Evolutionary conservation across 2,329 filamentous ascomycete genomes (phyloP).

Genomic region (Fusarium nurragi): DNA sequence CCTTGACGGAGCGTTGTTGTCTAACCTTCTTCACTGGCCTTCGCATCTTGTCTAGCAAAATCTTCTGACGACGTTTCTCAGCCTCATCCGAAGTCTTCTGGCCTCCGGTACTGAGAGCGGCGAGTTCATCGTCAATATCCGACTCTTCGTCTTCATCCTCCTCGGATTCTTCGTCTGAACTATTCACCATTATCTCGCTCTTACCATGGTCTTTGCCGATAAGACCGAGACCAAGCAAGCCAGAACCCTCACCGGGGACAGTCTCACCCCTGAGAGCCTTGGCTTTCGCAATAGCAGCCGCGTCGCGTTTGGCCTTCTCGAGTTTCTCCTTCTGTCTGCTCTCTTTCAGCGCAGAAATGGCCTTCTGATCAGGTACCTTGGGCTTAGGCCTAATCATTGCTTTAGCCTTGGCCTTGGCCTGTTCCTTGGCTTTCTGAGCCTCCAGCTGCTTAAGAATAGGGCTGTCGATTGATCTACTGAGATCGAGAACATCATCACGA

Average conservation of each 20-base stretch:
- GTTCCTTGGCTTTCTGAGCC: constrained; percentile 49
- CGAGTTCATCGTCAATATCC: constrained; percentile 62
- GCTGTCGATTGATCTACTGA: constrained; percentile 59
- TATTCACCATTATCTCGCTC: constrained; percentile 91
- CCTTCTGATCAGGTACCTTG: constrained; percentile 50
- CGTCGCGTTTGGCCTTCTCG: constrained; percentile 76
- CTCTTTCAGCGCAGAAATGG: constrained; percentile 66
- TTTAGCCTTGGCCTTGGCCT: constrained; percentile 46
- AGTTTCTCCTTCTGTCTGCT: constrained; percentile 79
- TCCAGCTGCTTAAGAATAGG: constrained; percentile 59
- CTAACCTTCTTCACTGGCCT: constrained; percentile 86
- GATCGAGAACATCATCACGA: constrained; percentile 58
- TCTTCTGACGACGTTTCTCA: constrained; percentile 55
- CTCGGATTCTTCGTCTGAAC: constrained; percentile 78
- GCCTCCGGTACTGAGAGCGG: constrained; percentile 59
- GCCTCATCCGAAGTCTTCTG: constrained; percentile 61
- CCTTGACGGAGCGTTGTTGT: constrained; percentile 83
- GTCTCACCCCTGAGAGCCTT: constrained; percentile 57
- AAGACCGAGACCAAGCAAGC: constrained; percentile 75
- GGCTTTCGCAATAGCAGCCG: constrained; percentile 75
- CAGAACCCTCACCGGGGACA: constrained; percentile 76
- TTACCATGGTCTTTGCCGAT: constrained; percentile 83
- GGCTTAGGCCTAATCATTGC: constrained; percentile 45
- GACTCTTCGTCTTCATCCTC: constrained; percentile 68
- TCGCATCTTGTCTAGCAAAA: constrained; percentile 65